phyloP scores from a whole-genome alignment of 2,329 filamentous ascomycete species.

The Fusarium nematophilum region DNA sequence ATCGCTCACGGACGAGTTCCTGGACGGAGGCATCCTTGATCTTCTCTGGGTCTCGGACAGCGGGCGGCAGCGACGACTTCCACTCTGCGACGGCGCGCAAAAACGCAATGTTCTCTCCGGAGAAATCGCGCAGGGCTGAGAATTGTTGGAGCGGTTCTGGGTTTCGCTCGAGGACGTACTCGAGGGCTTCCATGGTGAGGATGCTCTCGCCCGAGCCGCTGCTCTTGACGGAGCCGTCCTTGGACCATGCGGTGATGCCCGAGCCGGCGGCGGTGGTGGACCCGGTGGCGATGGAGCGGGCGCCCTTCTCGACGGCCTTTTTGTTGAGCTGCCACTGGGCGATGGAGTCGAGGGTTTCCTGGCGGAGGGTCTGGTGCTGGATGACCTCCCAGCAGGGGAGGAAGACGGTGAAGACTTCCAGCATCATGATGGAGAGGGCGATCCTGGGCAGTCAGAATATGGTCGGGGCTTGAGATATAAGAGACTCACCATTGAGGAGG shows the following conservation, averaged over 20 bases:
- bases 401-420: conserved; percentile 73
- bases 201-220: conserved; percentile 53
- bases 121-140: conserved; percentile 74
- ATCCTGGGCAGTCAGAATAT: conserved; percentile 52
- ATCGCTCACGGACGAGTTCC: conserved; percentile 60
- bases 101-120: conserved; percentile 76
- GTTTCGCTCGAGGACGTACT: conserved; percentile 69
- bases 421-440: conserved; percentile 68
- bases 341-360: conserved; percentile 62
- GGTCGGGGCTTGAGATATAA: background rate
- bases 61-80: conserved; percentile 46
- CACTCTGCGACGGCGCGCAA: conserved; percentile 64
- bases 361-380: conserved; percentile 56
- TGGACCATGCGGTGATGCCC: conserved; percentile 53
- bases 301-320: conserved; percentile 44
- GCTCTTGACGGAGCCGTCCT: conserved; percentile 48
- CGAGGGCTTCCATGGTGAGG: conserved; percentile 49
- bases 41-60: conserved; percentile 38
- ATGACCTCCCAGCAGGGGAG: conserved; percentile 70
- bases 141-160: conserved; percentile 71
- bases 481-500: conserved; percentile 70
- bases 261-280: conserved; percentile 48
- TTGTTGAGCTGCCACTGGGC: conserved; percentile 60
- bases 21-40: conserved; percentile 36
- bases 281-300: conserved; percentile 49